Percentiles rank a stretch among this genome's conserved stretches.
phyloP scores from a whole-genome alignment of 2,329 filamentous ascomycete species.

The Colletotrichum musicola region DNA sequence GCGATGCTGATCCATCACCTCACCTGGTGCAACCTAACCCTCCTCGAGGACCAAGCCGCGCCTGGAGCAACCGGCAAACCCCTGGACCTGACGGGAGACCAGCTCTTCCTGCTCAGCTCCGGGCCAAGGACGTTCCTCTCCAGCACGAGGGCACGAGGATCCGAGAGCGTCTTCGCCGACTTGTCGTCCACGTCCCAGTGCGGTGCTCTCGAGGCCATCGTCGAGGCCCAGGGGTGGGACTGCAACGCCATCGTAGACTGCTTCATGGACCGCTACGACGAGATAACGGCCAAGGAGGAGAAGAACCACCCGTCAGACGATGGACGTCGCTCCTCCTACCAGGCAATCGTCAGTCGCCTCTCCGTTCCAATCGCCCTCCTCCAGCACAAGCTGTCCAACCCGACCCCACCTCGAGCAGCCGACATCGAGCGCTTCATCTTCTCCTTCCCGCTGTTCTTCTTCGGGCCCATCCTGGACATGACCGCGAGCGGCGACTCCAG shows the following conservation, averaged over 20 bases:
- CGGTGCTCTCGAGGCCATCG: slow-evolving; percentile 37
- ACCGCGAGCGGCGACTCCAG: slow-evolving; percentile 43
- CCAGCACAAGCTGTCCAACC: slow-evolving; percentile 1
- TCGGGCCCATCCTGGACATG: slow-evolving; percentile 43
- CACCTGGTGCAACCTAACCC: slow-evolving; percentile 46
- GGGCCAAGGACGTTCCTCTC: slow-evolving; percentile 42
- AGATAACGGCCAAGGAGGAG: slow-evolving; percentile 6
- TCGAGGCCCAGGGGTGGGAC: slow-evolving; percentile 39
- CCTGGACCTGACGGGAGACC: slow-evolving; percentile 43
- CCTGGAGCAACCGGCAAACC: neutral
- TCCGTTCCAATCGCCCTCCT: slow-evolving; percentile 39
- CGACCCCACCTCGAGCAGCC: neutral
- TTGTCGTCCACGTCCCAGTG: slow-evolving; percentile 40
- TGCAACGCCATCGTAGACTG: slow-evolving; percentile 34
- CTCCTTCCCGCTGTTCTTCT: slow-evolving; percentile 46
- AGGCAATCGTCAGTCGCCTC: slow-evolving; percentile 38
- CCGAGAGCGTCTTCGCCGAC: slow-evolving; percentile 40
- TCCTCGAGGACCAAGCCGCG: slow-evolving; percentile 40
- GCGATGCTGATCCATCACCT: slow-evolving; percentile 48
- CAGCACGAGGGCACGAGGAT: slow-evolving; percentile 15
- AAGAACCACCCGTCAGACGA: neutral
- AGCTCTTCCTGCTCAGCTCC: slow-evolving; percentile 46
- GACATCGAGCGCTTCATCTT: slow-evolving; percentile 46
- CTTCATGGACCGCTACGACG: slow-evolving; percentile 44
- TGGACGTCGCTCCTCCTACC: slow-evolving; percentile 41